Percentiles rank a stretch among this genome's conserved stretches.
Conservation (phyloP, 495 filamentous ascomycete species). For the Trichoderma reesei region DNA sequence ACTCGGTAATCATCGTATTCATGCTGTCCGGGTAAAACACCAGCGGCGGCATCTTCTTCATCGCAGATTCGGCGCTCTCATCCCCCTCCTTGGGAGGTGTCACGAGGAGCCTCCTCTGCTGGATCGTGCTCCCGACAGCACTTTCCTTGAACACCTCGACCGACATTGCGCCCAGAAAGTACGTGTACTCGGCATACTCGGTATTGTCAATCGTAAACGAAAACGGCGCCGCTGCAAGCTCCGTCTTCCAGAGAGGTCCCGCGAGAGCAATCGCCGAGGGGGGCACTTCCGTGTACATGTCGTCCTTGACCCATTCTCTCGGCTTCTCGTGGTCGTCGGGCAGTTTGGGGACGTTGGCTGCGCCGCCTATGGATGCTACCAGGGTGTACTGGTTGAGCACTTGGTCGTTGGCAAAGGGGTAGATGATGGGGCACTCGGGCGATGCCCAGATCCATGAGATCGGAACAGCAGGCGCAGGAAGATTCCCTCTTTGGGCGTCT, state of each 20-base stretch:
- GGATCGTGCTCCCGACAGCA: background rate
- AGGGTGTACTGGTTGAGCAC: background rate
- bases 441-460: background rate
- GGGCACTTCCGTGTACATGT: background rate
- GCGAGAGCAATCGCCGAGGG: background rate
- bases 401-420: background rate
- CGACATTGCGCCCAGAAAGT: background rate
- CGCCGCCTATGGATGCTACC: background rate
- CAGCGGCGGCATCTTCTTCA: background rate
- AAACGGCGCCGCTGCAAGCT: background rate
- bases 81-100: background rate
- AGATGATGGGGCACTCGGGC: background rate
- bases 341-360: background rate
- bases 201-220: background rate
- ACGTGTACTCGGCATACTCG: background rate
- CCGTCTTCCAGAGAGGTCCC: background rate
- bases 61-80: background rate
- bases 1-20: background rate
- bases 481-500: background rate
- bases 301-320: background rate
- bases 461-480: background rate
- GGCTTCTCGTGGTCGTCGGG: background rate
- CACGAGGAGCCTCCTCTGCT: background rate
- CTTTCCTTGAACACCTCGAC: background rate
- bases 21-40: background rate